Conservation (phyloP, 2,329 filamentous ascomycete species). For the Verticillium zaregamsianum region DNA sequence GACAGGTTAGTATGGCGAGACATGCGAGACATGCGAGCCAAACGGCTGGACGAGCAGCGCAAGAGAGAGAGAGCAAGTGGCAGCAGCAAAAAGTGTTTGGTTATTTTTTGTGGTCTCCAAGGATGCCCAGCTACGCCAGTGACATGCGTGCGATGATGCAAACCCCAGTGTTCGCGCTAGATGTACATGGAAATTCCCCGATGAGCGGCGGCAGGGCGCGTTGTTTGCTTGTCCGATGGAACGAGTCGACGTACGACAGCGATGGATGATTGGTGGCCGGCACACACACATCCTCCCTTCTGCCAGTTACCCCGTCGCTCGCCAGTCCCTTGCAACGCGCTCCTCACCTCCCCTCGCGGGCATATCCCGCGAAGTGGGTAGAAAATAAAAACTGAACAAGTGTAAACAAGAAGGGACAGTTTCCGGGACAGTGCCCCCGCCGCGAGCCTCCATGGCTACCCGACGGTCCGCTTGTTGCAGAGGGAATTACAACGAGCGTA, state of each 20-base stretch:
- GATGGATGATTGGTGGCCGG: conserved; percentile 8
- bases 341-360: conserved; percentile 1
- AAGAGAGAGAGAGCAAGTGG: background rate
- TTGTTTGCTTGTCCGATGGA: background rate
- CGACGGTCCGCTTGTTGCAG: conserved; percentile 29
- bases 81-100: background rate
- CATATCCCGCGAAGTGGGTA: background rate
- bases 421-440: conserved; percentile 16
- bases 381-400: conserved; percentile 21
- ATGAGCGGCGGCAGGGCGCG: background rate
- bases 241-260: background rate
- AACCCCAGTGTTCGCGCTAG: background rate
- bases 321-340: background rate
- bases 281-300: conserved; percentile 6
- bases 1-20: background rate
- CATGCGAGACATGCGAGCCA: background rate
- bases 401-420: conserved; percentile 31
- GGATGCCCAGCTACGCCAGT: background rate
- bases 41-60: background rate
- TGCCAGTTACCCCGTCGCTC: background rate
- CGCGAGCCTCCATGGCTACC: conserved; percentile 26
- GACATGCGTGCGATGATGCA: background rate
- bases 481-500: conserved; percentile 49
- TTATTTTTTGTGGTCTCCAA: background rate
- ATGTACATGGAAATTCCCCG: background rate